Percentiles rank a stretch among this genome's conserved stretches.
These are phyloP conservation scores for Russula compacta DNA, from an alignment of 768 basidiomycete genomes.

Conservation along the genomic window DNA sequence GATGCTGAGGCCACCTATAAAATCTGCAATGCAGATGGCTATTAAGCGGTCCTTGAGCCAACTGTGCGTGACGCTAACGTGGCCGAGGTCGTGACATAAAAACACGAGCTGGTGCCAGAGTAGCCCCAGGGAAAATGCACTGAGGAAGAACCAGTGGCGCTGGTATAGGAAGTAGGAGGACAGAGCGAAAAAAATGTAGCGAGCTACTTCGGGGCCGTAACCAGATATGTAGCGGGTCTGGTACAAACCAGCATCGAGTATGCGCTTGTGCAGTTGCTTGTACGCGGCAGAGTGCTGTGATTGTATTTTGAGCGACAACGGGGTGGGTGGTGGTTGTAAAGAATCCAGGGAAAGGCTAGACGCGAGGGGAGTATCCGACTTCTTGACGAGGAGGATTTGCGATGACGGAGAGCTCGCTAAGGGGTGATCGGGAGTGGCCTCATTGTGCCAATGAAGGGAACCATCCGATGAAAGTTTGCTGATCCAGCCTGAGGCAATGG, in stretches of 20 bases:
- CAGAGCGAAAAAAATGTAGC: slow-evolving; percentile 60
- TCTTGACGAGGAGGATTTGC: slow-evolving; percentile 56
- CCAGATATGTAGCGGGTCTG: slow-evolving; percentile 73
- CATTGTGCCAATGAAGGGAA: slow-evolving; percentile 11
- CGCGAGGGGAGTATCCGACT: slow-evolving; percentile 24
- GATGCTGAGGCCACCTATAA: slow-evolving; percentile 85
- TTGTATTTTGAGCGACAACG: slow-evolving; percentile 49
- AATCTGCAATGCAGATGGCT: slow-evolving; percentile 73
- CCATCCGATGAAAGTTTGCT: slow-evolving; percentile 41
- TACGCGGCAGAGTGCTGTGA: slow-evolving; percentile 68
- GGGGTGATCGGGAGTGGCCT: slow-evolving; percentile 19
- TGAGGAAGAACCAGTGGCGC: slow-evolving; percentile 56
- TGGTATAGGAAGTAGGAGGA: slow-evolving; percentile 54
- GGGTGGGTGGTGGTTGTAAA: slow-evolving; percentile 45
- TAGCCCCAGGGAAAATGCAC: slow-evolving; percentile 76
- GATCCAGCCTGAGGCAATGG: slow-evolving; percentile 79
- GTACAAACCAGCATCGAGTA: slow-evolving; percentile 78
- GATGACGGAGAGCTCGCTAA: slow-evolving; percentile 29
- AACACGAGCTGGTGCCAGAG: slow-evolving; percentile 96
- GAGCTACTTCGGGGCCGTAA: slow-evolving; percentile 81
- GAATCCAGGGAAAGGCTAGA: slow-evolving; percentile 35
- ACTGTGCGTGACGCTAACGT: slow-evolving; percentile 85
- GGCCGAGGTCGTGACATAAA: slow-evolving; percentile 88
- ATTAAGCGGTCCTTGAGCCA: slow-evolving; percentile 75
- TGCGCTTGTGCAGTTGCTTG: slow-evolving; percentile 62